These are phyloP conservation scores for Asterionellopsis glacialis DNA, from an alignment of 108 stramenopile genomes.

Conservation along the genomic window DNA sequence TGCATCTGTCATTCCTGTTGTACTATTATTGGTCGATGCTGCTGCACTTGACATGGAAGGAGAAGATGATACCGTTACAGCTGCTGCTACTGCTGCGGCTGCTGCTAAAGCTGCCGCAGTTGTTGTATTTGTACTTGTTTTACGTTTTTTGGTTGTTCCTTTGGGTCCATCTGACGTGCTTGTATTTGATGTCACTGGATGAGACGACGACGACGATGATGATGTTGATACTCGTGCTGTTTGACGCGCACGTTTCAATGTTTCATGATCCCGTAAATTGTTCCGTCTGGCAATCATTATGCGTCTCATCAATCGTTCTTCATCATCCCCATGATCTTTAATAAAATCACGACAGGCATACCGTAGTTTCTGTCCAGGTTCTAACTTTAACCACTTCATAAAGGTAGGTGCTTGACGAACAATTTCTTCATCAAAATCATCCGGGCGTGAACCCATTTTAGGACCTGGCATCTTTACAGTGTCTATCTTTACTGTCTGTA, in stretches of 20 bases:
- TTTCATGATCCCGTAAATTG: constrained; percentile 75
- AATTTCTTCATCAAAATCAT: constrained; percentile 75
- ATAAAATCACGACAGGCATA: constrained; percentile 83
- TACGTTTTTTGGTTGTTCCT: no score
- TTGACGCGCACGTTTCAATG: constrained; percentile 57
- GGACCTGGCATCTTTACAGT: constrained; percentile 61
- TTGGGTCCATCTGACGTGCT: no score
- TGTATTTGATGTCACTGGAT: no score
- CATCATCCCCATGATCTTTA: constrained; percentile 78
- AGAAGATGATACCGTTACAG: neutral
- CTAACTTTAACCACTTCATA: constrained; percentile 50
- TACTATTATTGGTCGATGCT: neutral
- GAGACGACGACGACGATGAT: no score
- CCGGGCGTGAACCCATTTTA: constrained; percentile 78
- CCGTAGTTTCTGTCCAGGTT: constrained; percentile 41
- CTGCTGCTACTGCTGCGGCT: neutral
- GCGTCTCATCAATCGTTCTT: constrained; percentile 86
- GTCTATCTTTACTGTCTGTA: no score
- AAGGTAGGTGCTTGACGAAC: constrained; percentile 75
- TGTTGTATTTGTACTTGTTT: neutral
- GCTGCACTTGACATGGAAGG: neutral
- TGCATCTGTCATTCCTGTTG: neutral
- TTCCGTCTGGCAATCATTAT: constrained; percentile 90
- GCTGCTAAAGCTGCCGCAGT: neutral
- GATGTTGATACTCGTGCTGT: constrained; percentile 6